A percentile compares a stretch with the other conserved stretches of the same genome.
These are phyloP conservation scores for Myrica gale DNA, from an alignment of 306 rosid genomes.

Conservation along the genomic window DNA sequence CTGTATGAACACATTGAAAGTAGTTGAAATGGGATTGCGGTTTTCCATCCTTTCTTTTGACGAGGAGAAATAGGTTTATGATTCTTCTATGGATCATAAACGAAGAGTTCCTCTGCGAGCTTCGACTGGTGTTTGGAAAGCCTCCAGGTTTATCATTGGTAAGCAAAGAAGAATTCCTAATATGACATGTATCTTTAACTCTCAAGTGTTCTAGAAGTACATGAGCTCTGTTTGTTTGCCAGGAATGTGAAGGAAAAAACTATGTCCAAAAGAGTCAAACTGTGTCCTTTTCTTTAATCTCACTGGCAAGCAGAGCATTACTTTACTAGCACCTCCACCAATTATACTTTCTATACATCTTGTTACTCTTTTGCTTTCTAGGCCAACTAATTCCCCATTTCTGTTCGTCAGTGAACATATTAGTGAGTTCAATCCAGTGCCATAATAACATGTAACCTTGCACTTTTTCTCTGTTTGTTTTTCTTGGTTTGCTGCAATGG, in stretches of 20 bases:
- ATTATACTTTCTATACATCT: too few species aligned
- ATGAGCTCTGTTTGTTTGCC: too few species aligned
- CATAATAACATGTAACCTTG: too few species aligned
- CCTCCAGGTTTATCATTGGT: constrained; percentile 63
- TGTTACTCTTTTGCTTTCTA: background rate
- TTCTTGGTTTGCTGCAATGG: background rate
- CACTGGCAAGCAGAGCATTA: background rate
- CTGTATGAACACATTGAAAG: too few species aligned
- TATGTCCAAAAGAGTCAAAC: background rate
- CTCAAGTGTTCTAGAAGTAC: too few species aligned
- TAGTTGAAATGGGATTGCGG: too few species aligned
- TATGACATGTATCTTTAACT: background rate
- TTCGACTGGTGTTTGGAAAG: constrained; percentile 74
- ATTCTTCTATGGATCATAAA: constrained; percentile 59
- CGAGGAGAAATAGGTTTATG: constrained; percentile 47
- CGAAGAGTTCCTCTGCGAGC: constrained; percentile 55
- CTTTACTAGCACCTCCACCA: background rate
- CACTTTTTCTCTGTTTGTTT: too few species aligned
- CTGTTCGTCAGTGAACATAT: too few species aligned
- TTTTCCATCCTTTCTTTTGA: too few species aligned
- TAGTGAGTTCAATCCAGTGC: too few species aligned
- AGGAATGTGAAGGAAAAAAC: background rate
- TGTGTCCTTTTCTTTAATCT: background rate
- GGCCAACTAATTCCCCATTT: too few species aligned
- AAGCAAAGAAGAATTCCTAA: constrained; percentile 1